A percentile compares a stretch with the other conserved stretches of the same genome.
Conservation (phyloP, 2,329 filamentous ascomycete species). For the Stachybotrys echinatus region DNA sequence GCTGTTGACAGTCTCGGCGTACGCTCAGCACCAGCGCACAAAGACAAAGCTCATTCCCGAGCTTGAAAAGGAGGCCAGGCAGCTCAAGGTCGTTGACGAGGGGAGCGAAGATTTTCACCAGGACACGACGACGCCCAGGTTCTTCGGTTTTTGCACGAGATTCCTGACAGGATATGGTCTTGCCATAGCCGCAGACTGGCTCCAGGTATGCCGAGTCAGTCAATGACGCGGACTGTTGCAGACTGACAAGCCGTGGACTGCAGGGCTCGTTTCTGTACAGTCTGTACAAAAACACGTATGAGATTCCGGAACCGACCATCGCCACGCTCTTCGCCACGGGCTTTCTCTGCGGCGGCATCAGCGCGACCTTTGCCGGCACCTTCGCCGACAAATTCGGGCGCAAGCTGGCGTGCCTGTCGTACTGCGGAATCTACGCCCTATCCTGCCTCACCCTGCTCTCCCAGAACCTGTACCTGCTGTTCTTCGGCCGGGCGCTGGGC, state of each 20-base stretch:
- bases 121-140: not conserved
- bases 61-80: not conserved
- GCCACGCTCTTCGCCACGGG: slow-evolving; percentile 39
- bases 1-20: not conserved
- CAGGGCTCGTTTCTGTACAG: slow-evolving; percentile 45
- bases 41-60: not conserved
- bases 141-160: not conserved
- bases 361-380: slow-evolving; percentile 32
- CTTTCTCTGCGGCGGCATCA: slow-evolving; percentile 43
- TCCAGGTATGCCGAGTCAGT: slow-evolving; percentile 21
- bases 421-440: slow-evolving; percentile 45
- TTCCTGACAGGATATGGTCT: slow-evolving; percentile 18
- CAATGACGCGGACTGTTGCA: not conserved
- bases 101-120: not conserved
- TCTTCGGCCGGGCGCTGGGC: slow-evolving; percentile 48
- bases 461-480: slow-evolving; percentile 35
- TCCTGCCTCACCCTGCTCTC: slow-evolving; percentile 48
- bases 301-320: slow-evolving; percentile 36
- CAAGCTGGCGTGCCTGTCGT: slow-evolving; percentile 44
- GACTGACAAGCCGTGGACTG: not conserved
- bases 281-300: slow-evolving; percentile 45
- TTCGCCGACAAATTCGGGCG: slow-evolving; percentile 41
- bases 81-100: not conserved
- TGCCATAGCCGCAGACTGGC: slow-evolving; percentile 26
- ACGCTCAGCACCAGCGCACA: not conserved